Conservation (phyloP, 140 eudicot genomes). For the Flaveria floridana region DNA sequence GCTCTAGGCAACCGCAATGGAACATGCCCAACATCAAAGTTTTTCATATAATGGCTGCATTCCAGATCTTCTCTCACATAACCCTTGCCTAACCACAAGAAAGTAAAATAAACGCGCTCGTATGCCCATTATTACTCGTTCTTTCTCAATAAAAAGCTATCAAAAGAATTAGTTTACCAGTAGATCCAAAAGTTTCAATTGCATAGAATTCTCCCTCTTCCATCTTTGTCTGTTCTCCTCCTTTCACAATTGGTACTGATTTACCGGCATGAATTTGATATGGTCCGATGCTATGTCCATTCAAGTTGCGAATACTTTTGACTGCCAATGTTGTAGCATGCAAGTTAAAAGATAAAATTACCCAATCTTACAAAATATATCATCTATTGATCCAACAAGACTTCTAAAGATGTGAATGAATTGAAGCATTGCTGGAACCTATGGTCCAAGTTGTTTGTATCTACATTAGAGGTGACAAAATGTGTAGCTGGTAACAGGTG, state of each 20-base stretch:
- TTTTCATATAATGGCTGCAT: conserved; percentile 99
- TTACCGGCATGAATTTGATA: conserved; percentile 98
- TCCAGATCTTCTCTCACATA: conserved; percentile 93
- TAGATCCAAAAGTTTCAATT: conserved; percentile 96
- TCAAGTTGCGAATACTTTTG: conserved; percentile 91
- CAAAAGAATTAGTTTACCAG: conserved; percentile 49
- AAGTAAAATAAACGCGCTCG: conserved; percentile 17
- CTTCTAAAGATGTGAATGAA: not conserved
- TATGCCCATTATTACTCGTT: not conserved
- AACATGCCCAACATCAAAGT: conserved; percentile 86
- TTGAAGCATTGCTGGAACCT: not conserved
- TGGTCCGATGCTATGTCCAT: conserved; percentile 92
- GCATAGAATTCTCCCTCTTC: conserved; percentile 99
- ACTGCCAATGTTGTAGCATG: conserved; percentile 46
- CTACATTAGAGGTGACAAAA: not conserved
- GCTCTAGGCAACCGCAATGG: conserved; percentile 96
- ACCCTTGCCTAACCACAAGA: conserved; percentile 70
- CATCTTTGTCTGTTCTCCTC: conserved; percentile 99
- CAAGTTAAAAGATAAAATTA: conserved; percentile 6
- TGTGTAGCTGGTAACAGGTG: not conserved
- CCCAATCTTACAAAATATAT: not conserved
- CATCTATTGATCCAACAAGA: not conserved
- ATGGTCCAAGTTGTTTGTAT: conserved; percentile 4
- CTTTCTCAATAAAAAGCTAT: not conserved
- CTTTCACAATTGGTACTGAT: conserved; percentile 97